Evolutionary conservation across 768 basidiomycete species (phyloP).

Genomic region (Termitomyces sp.): DNA sequence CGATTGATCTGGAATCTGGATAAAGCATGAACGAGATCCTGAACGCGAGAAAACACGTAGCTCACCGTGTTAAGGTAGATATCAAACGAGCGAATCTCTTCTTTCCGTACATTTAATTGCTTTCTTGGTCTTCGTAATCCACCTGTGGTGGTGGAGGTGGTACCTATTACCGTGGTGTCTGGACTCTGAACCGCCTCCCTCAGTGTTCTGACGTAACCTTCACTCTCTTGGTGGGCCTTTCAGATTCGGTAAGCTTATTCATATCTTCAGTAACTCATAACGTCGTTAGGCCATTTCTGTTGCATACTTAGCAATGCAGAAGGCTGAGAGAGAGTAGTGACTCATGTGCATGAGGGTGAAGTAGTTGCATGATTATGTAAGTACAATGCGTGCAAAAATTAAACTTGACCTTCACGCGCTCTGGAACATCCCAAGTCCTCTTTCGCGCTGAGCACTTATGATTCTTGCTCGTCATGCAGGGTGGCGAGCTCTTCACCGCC

Average conservation of each 20-base stretch:
- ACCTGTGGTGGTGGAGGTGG: slow-evolving; percentile 16
- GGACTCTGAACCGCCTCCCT: background rate
- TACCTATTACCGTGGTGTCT: no score
- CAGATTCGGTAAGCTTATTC: slow-evolving; percentile 14
- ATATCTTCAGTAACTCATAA: slow-evolving; percentile 6
- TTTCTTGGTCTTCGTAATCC: slow-evolving; percentile 33
- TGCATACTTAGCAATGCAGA: background rate
- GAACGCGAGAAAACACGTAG: slow-evolving; percentile 17
- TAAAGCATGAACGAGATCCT: slow-evolving; percentile 9
- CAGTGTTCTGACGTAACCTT: slow-evolving; percentile 16
- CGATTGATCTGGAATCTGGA: slow-evolving; percentile 88
- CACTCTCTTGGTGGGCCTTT: slow-evolving; percentile 36
- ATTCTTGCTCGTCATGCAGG: slow-evolving; percentile 15
- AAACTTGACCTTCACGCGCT: no score
- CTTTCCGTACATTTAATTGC: slow-evolving; percentile 18
- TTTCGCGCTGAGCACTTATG: slow-evolving; percentile 9
- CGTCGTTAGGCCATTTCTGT: slow-evolving; percentile 12
- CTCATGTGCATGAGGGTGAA: no score
- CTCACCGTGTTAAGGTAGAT: slow-evolving; percentile 93
- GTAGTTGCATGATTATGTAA: no score
- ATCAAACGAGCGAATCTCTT: slow-evolving; percentile 64
- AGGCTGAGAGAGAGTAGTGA: no score
- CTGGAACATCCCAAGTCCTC: no score
- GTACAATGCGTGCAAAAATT: no score
- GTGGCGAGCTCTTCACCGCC: background rate